Conservation (phyloP, 805 yeast species). For the Yarrowia phangngaensis region DNA sequence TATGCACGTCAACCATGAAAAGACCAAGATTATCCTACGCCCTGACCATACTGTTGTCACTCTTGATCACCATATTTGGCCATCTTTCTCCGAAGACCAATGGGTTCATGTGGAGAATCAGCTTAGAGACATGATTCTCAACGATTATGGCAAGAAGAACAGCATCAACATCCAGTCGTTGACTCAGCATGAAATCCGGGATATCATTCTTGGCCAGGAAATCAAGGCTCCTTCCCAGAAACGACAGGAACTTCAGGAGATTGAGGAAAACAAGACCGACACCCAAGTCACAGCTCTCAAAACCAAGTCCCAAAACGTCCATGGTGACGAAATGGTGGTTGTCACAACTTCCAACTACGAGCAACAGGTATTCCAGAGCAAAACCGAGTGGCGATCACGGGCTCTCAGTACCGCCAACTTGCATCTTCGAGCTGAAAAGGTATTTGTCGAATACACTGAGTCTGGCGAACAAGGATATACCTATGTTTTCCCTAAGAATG, state of each 20-base stretch:
- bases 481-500: constrained; percentile 76
- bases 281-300: constrained; percentile 67
- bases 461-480: constrained; percentile 47
- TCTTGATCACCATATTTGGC: constrained; percentile 87
- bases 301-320: constrained; percentile 80
- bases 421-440: constrained; percentile 68
- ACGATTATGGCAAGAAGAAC: constrained; percentile 80
- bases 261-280: constrained; percentile 47
- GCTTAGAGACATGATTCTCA: constrained; percentile 78
- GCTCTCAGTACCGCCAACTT: constrained; percentile 76
- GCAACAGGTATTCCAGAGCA: constrained; percentile 75
- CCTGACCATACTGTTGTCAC: constrained; percentile 71
- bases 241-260: constrained; percentile 77
- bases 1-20: constrained; percentile 69
- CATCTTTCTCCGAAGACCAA: constrained; percentile 77
- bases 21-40: constrained; percentile 66
- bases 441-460: constrained; percentile 60
- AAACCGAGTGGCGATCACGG: constrained; percentile 84
- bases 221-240: constrained; percentile 83
- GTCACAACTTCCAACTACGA: constrained; percentile 89
- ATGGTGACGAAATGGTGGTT: constrained; percentile 93
- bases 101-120: constrained; percentile 90
- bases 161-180: constrained; percentile 80
- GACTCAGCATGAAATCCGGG: constrained; percentile 91
- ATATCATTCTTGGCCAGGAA: constrained; percentile 90